Conservation (phyloP, 257 asterid genomes). For the Scutellaria galericulata region DNA sequence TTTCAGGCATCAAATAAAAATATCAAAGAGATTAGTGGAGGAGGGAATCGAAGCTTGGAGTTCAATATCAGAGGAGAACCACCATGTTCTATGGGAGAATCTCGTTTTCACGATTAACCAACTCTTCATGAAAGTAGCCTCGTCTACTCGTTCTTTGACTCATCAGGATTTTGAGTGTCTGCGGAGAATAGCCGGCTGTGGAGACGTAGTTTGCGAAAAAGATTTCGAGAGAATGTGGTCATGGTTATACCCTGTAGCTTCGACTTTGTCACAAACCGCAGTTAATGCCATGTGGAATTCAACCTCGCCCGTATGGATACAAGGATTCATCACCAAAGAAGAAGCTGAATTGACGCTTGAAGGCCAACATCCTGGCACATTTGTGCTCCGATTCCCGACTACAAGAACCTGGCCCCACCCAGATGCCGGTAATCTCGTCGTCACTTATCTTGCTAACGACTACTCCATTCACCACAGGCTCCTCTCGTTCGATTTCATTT, state of each 20-base stretch:
- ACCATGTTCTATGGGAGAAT: slow-evolving; percentile 77
- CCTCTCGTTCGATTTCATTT: slow-evolving; percentile 61
- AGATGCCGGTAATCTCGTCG: slow-evolving; percentile 86
- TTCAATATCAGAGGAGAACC: slow-evolving; percentile 55
- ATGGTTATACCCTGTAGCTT: slow-evolving; percentile 92
- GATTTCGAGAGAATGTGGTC: slow-evolving; percentile 88
- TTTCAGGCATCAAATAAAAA: slow-evolving; percentile 75
- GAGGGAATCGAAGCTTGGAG: slow-evolving; percentile 79
- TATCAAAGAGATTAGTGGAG: slow-evolving; percentile 75
- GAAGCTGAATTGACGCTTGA: slow-evolving; percentile 80
- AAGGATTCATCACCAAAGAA: slow-evolving; percentile 90
- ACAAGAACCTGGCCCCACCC: slow-evolving; percentile 99
- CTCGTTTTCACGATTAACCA: slow-evolving; percentile 55
- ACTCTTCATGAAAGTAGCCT: slow-evolving; percentile 62
- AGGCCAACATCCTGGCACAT: slow-evolving; percentile 74
- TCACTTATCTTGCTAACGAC: slow-evolving; percentile 73
- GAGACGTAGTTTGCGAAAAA: slow-evolving; percentile 67
- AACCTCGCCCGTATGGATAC: slow-evolving; percentile 72
- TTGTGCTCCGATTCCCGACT: slow-evolving; percentile 80
- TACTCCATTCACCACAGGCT: slow-evolving; percentile 68
- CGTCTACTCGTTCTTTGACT: slow-evolving; percentile 66
- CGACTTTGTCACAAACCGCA: slow-evolving; percentile 61
- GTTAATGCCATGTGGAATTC: slow-evolving; percentile 67
- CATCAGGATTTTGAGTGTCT: slow-evolving; percentile 82
- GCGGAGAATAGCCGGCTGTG: slow-evolving; percentile 71